Conservation (phyloP, 306 rosid species). For the Hippophae rhamnoides region DNA sequence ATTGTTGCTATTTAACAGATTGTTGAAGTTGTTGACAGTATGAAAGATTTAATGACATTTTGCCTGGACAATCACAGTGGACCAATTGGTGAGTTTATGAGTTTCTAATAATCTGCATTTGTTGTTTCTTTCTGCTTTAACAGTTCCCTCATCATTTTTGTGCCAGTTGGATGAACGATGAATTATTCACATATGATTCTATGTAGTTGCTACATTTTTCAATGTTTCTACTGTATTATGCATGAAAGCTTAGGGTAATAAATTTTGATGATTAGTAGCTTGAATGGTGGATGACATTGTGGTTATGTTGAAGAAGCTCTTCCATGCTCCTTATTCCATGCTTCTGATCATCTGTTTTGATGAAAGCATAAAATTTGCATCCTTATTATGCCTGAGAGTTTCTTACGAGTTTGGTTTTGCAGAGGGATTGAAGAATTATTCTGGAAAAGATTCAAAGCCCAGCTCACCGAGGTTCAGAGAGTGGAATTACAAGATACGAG, state of each 20-base stretch:
- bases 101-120: constrained; percentile 1
- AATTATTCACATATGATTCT: no score
- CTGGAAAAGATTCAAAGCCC: constrained; percentile 1
- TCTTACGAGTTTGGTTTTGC: background rate
- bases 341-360: no score
- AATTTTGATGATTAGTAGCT: no score
- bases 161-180: background rate
- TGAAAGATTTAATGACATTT: constrained; percentile 34
- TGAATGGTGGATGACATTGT: no score
- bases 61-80: constrained; percentile 17
- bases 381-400: background rate
- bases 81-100: constrained; percentile 37
- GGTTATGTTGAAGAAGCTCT: no score
- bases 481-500: constrained; percentile 2
- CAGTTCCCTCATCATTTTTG: background rate
- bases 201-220: no score
- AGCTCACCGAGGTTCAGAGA: background rate
- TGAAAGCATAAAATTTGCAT: no score
- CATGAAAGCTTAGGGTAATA: no score
- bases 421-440: constrained; percentile 22
- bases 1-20: constrained; percentile 15
- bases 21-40: constrained; percentile 25
- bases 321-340: no score
- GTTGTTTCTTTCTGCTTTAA: background rate
- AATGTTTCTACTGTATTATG: no score